Base-by-base conservation (phyloP, 192 early-diverging fungal species). In the Backusella tuberculispora region DNA sequence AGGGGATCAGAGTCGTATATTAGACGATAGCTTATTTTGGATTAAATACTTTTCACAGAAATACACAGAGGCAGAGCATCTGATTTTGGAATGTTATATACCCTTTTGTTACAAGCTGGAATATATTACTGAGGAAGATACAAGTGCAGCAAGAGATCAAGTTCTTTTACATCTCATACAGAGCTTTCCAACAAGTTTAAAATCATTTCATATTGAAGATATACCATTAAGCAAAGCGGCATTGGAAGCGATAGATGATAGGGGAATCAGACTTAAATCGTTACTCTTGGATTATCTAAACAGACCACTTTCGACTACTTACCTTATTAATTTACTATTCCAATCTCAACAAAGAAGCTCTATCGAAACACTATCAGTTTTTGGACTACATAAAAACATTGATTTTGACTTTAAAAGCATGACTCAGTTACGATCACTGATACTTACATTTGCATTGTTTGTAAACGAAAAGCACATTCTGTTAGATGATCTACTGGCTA, bases 301-400 rank as follows among this genome's bases (percentile, higher is more conserved):
- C 24, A 60, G 53, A 26, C 53, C 53, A 26, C 24, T 60, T 13
- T 60, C 53, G 26, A 60, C 53, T 1, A 4, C 10, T 3, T 24
- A 60, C 21, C 1, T 60, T 19, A 60, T 60, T 13, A 60, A 60
- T 12, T 26, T 60, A 12, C 3, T 60, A 10, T 60, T 60, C 26
- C 21, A 60, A 26, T 60, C 53, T 26, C 53, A 60, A 60, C 53
- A 60, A 60, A 60, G 26, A 24, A 12, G 13, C 24, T 60, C 53
- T 19, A 21, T 60, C 8, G 53, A 60, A 26, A 12, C 53, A 26
- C 24, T 60, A 24, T 60, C 19, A 4, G 53, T 60, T 8, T 60
- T 26, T 60, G 53, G 53, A 60, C 13, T 60, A 60, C 53, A 60
- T 26, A 60, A 60, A 60, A 60, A 60, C 21, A 60, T 60, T 26